Conservation (phyloP, 306 rosid genomes). For the Ammopiptanthus mongolicus region DNA sequence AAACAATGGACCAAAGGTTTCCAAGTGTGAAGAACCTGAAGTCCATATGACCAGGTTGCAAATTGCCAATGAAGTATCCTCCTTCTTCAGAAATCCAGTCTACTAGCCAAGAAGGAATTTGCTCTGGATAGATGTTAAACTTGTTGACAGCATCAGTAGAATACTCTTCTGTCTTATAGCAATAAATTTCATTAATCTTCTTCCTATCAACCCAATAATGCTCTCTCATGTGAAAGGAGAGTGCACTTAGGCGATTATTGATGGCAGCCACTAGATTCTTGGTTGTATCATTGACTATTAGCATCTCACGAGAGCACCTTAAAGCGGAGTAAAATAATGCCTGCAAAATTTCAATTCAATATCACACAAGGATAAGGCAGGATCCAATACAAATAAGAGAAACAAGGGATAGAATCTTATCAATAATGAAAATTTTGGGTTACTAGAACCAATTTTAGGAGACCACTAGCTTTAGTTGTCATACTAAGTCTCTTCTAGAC, state of each 20-base stretch:
- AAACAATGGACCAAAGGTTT: constrained; percentile 85
- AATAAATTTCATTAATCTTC: constrained; percentile 89
- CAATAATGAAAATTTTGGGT: background rate
- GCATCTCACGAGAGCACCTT: constrained; percentile 79
- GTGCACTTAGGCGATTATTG: constrained; percentile 82
- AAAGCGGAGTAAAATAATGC: constrained; percentile 85
- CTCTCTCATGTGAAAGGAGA: constrained; percentile 85
- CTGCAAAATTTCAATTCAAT: constrained; percentile 35
- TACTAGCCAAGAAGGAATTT: constrained; percentile 90
- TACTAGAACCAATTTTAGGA: background rate
- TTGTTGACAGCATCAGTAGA: constrained; percentile 86
- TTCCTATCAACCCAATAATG: constrained; percentile 84
- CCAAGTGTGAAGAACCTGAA: constrained; percentile 88
- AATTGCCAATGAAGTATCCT: constrained; percentile 86
- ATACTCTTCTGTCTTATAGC: constrained; percentile 90
- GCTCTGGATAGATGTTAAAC: constrained; percentile 95
- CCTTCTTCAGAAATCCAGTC: constrained; percentile 90
- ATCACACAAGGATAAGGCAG: background rate
- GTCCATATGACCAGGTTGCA: constrained; percentile 97
- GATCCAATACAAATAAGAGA: background rate
- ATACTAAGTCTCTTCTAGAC: background rate
- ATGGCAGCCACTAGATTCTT: constrained; percentile 72
- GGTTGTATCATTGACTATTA: constrained; percentile 66
- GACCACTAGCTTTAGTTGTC: no score
- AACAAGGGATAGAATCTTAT: background rate